These are phyloP conservation scores for Escovopsis weberi DNA, from an alignment of 2,329 filamentous ascomycete species.

Conservation along the genomic window DNA sequence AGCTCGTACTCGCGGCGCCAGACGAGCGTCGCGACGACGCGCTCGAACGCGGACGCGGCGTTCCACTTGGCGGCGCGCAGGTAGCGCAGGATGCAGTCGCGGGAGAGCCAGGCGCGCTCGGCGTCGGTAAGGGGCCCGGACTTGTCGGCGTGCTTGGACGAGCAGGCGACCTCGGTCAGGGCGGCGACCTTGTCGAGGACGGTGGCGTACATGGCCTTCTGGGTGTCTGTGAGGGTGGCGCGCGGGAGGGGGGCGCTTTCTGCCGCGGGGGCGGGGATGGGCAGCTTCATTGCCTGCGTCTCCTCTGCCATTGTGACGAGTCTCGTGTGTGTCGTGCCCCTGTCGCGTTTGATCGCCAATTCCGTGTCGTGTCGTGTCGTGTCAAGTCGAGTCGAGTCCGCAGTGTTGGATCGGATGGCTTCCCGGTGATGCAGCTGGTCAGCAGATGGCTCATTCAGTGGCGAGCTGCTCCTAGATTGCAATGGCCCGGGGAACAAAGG, in stretches of 20 bases:
- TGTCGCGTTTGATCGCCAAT: not conserved
- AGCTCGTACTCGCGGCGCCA: conserved; percentile 90
- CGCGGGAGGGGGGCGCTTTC: conserved; percentile 41
- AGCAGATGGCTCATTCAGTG: too few species aligned
- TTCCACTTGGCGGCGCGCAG: conserved; percentile 89
- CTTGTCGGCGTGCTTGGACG: conserved; percentile 41
- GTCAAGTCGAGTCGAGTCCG: not conserved
- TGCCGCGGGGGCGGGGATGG: conserved; percentile 30
- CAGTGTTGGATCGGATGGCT: too few species aligned
- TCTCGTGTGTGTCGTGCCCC: not conserved
- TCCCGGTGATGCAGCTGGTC: too few species aligned
- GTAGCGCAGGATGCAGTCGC: conserved; percentile 84
- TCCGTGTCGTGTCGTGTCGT: not conserved
- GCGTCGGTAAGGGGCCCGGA: conserved; percentile 55
- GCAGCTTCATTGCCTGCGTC: conserved; percentile 1
- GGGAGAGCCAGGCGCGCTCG: conserved; percentile 82
- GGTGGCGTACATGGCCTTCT: conserved; percentile 67
- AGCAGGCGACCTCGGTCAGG: conserved; percentile 51
- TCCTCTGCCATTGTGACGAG: conserved; percentile 1
- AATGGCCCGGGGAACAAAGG: too few species aligned
- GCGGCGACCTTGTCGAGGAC: conserved; percentile 55
- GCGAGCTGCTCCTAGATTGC: too few species aligned
- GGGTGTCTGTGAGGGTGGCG: conserved; percentile 54
- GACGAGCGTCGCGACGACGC: conserved; percentile 64
- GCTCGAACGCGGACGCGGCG: conserved; percentile 57